These are phyloP conservation scores for Chytriomyces hyalinus DNA, from an alignment of 192 early-diverging fungal genomes.

Conservation along the genomic window DNA sequence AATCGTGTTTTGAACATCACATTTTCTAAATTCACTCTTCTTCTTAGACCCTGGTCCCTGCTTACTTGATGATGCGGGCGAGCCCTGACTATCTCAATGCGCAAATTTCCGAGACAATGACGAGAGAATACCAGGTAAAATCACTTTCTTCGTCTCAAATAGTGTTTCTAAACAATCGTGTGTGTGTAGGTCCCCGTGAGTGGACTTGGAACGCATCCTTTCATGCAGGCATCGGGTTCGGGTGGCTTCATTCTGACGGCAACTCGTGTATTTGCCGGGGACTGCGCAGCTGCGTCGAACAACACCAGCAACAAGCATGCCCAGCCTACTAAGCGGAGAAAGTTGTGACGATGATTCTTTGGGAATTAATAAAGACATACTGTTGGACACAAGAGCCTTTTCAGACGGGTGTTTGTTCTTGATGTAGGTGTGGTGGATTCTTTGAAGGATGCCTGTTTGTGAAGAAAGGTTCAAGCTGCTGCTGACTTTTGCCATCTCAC, in stretches of 20 bases:
- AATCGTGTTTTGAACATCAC: not conserved
- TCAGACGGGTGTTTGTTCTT: too few species aligned
- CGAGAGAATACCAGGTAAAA: constrained; percentile 73
- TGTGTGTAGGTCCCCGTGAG: constrained; percentile 41
- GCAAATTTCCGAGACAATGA: constrained; percentile 88
- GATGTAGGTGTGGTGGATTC: too few species aligned
- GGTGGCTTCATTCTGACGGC: constrained; percentile 54
- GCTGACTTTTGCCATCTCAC: too few species aligned
- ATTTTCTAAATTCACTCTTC: constrained; percentile 5
- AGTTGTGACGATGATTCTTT: constrained; percentile 8
- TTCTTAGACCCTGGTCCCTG: constrained; percentile 34
- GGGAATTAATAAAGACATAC: too few species aligned
- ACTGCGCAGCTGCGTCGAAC: not conserved
- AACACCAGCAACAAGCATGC: not conserved
- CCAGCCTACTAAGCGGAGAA: constrained; percentile 11
- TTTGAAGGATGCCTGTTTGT: too few species aligned
- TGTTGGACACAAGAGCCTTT: too few species aligned
- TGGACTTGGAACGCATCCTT: constrained; percentile 55
- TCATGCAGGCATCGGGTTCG: constrained; percentile 51
- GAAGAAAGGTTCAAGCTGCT: too few species aligned
- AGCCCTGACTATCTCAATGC: constrained; percentile 77
- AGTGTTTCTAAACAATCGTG: not conserved
- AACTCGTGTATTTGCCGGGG: constrained; percentile 18
- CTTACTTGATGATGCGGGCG: constrained; percentile 61
- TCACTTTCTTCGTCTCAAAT: constrained; percentile 7